Percentiles rank a stretch among this genome's conserved stretches.
These are phyloP conservation scores for Ceratocystis albifundus DNA, from an alignment of 2,329 filamentous ascomycete species.

Conservation along the genomic window DNA sequence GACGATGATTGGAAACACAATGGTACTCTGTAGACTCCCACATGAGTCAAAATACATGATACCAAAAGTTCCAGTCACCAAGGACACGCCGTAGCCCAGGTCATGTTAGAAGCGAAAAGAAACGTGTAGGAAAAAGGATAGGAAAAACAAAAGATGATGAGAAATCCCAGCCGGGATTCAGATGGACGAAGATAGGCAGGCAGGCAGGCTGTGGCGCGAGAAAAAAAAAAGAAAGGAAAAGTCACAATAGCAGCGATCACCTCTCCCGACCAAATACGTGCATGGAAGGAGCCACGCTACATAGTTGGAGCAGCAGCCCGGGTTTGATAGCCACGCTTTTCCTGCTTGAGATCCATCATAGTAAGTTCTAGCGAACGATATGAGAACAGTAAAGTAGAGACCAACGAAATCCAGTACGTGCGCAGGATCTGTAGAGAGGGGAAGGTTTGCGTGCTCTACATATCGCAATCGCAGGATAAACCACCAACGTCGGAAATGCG, in stretches of 20 bases:
- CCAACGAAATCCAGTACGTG: too few relatives aligned
- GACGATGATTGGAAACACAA: neutral
- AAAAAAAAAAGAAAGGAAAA: too few relatives aligned
- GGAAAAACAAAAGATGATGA: conserved; percentile 13
- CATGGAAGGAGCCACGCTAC: neutral
- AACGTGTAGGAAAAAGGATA: conserved; percentile 18
- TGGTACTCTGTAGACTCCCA: conserved; percentile 20
- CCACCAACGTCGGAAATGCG: neutral
- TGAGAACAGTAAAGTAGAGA: too few relatives aligned
- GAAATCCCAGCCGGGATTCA: neutral
- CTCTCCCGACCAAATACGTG: neutral
- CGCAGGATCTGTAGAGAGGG: neutral
- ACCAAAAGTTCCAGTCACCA: conserved; percentile 5
- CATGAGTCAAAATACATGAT: conserved; percentile 22
- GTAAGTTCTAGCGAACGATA: too few relatives aligned
- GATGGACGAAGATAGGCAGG: neutral
- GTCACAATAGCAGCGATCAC: neutral
- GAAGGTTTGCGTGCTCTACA: neutral
- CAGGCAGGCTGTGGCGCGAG: neutral
- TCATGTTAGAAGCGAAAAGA: conserved; percentile 21
- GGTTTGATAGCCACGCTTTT: too few relatives aligned
- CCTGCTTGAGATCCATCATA: too few relatives aligned
- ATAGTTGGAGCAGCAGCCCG: too few relatives aligned
- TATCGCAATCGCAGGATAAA: neutral
- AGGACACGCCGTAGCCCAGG: conserved; percentile 16